Base-by-base conservation (phyloP, 2,329 filamentous ascomycete species). In the Colletotrichum sp. region DNA sequence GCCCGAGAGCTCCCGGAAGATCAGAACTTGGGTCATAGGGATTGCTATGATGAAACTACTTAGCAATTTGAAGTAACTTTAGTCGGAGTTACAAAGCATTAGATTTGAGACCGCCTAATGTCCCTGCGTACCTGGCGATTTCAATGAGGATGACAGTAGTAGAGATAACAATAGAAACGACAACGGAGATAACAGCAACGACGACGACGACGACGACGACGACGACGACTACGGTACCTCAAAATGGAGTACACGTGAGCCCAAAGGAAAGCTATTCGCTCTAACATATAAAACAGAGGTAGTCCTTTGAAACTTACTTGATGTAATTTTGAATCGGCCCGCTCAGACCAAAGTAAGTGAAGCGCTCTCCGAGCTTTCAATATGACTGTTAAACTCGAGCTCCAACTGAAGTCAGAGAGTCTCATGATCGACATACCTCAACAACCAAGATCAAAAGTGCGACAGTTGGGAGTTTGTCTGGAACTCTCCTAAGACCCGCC, bases 281-380 rank as follows among this genome's bases (percentile, higher is more conserved):
- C 18, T n/a, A n/a, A 3, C 39, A 44, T 44, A 44, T n/a, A 9
- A 5, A 44, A 44, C 39, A 44, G 18, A n/a, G 18, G 18, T 4
- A 18, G 5, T n/a, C 39, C 6, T 2, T 34, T 24, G 13, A 10
- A 21, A 28, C 68, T 72, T 28, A 79, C 77, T 81, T 83, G 75
- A 83, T 83, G 64, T 83, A 83, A 67, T 83, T 83, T 52, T 83
- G 82, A 26, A 83, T 79, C 0, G 81, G 80, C 3, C 82, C 82
- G 15, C 81, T 82, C 7, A 83, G 77, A 8, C 82, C 82, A 68
- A 83, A 82, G 72, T 80, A 81, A 5, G 81, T 82, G 57, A 83
- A 82, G 18, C 82, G 78, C 49, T 83, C 82, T 7, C 82, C 82
- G 9, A 83, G 75, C 79, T 49, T 49, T 12, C 4, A 8, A 82